Evolutionary conservation across 1,139 yeast species (phyloP).

Genomic region (Suzukiozyma palmioleophila): DNA sequence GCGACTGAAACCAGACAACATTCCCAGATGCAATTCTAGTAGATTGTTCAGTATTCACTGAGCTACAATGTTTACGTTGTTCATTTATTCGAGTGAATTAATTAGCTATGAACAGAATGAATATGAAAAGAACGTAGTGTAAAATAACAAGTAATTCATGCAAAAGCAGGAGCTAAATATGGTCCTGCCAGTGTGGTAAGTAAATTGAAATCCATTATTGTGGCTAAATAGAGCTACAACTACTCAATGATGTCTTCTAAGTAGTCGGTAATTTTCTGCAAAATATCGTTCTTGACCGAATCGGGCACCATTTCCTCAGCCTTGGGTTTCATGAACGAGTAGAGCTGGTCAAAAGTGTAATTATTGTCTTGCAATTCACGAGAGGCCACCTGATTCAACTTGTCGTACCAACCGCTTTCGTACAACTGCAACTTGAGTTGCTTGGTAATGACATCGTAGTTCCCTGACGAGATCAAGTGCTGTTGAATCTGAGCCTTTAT

Average conservation of each 20-base stretch:
- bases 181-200: too few relatives aligned
- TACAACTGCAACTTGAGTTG: conserved; percentile 59
- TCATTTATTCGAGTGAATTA: too few relatives aligned
- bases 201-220: too few relatives aligned
- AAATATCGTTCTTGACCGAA: conserved; percentile 54
- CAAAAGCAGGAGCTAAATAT: too few relatives aligned
- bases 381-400: conserved; percentile 56
- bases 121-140: too few relatives aligned
- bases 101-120: too few relatives aligned
- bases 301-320: conserved; percentile 72
- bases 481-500: conserved; percentile 64
- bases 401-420: conserved; percentile 85
- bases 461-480: conserved; percentile 71
- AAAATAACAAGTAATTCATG: too few relatives aligned
- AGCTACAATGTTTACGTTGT: too few relatives aligned
- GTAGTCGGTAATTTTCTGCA: conserved; percentile 56
- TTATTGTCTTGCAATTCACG: conserved; percentile 28
- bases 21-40: too few relatives aligned
- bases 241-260: conserved; percentile 49
- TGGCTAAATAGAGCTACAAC: background rate
- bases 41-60: too few relatives aligned
- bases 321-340: conserved; percentile 53
- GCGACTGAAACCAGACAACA: too few relatives aligned
- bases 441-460: conserved; percentile 65
- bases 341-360: conserved; percentile 50